Conservation (phyloP, 805 yeast species). For the Kodamaea leandrae region DNA sequence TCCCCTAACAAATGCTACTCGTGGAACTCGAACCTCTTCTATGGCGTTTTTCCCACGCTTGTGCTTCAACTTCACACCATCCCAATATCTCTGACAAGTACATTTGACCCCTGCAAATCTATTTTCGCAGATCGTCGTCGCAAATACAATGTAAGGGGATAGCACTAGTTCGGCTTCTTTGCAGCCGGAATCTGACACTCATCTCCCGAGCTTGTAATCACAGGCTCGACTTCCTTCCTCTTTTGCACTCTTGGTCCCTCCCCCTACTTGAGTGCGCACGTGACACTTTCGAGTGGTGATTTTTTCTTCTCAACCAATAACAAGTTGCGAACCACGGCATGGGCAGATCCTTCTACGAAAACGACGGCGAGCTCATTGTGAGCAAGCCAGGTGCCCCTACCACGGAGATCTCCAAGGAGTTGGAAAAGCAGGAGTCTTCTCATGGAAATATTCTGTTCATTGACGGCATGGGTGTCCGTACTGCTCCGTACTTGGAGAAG, state of each 20-base stretch:
- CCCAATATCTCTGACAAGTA: not conserved
- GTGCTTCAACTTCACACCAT: not conserved
- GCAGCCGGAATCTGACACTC: no score
- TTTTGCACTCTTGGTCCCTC: no score
- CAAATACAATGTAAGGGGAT: not conserved
- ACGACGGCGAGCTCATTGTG: constrained; percentile 47
- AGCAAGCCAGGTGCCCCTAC: constrained; percentile 49
- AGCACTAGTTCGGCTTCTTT: not conserved
- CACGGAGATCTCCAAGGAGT: constrained; percentile 32
- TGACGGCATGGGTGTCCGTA: constrained; percentile 54
- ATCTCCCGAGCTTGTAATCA: no score
- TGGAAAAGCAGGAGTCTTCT: constrained; percentile 37
- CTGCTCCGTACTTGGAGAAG: constrained; percentile 47
- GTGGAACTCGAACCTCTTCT: not conserved
- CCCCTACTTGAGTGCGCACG: no score
- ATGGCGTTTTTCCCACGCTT: not conserved
- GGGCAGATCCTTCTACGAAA: constrained; percentile 46
- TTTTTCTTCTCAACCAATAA: constrained; percentile 5
- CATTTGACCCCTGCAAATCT: constrained; percentile 3
- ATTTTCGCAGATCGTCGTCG: not conserved
- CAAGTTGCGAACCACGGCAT: constrained; percentile 4
- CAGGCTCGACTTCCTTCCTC: no score
- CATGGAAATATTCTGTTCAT: constrained; percentile 42
- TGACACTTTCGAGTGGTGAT: not conserved
- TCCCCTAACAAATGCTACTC: not conserved